These are phyloP conservation scores for Colletotrichum sp. DNA, from an alignment of 2,329 filamentous ascomycete species.

Conservation along the genomic window DNA sequence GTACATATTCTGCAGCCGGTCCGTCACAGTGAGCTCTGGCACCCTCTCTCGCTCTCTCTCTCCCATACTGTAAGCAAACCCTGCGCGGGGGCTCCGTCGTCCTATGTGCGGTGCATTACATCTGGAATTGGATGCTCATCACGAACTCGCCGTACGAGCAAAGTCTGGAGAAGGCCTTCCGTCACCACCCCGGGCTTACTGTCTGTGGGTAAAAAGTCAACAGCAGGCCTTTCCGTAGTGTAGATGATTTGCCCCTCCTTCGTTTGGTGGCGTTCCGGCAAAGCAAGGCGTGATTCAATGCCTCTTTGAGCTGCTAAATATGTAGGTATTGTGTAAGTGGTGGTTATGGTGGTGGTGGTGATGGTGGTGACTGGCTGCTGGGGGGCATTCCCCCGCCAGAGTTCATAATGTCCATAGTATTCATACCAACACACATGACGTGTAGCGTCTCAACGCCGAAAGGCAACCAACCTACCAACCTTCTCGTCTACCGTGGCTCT, in stretches of 20 bases:
- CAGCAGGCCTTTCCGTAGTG: not conserved
- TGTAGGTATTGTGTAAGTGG: not conserved
- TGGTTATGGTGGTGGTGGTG: not conserved
- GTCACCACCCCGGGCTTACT: not conserved
- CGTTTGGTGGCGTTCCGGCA: not conserved
- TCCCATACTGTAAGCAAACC: not conserved
- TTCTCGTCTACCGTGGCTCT: not conserved
- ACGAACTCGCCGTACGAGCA: not conserved
- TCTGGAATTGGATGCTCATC: not conserved
- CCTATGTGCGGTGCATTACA: not conserved
- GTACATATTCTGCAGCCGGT: not conserved
- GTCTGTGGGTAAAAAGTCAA: slow-evolving; percentile 4
- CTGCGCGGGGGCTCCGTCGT: not conserved
- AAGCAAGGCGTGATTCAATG: not conserved
- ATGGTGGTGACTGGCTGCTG: not conserved
- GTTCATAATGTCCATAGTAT: not conserved
- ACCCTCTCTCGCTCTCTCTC: not conserved
- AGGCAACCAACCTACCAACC: not conserved
- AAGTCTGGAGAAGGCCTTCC: not conserved
- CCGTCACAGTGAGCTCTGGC: not conserved
- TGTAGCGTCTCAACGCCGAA: not conserved
- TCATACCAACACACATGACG: not conserved
- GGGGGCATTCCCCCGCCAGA: not conserved
- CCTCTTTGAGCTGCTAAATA: not conserved
- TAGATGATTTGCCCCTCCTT: not conserved